Evolutionary conservation across 345 rosid species (phyloP), one percentile per base, ranked within the genome.

Genomic region (Acer yangbiense): DNA sequence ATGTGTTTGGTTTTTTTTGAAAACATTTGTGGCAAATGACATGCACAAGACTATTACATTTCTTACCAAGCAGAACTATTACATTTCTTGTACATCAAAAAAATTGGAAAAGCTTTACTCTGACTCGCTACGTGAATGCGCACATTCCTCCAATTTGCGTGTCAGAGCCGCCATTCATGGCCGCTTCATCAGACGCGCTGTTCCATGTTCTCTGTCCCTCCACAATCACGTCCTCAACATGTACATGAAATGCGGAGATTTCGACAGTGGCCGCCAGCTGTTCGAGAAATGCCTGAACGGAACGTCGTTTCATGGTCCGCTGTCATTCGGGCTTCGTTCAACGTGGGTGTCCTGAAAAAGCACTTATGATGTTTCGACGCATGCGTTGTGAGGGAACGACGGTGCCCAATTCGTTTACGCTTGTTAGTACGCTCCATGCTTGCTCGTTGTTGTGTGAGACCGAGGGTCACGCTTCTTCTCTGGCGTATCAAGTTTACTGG

Each of bases 281-380:
- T 89, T 89, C 82, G 88, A 88, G 81, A 85, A 89, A 89, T 86
- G 86, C 85, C 85, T 46, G 69, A 78, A 5, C 72, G 86, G 41
- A 88, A 89, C 50, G 86, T 84, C 4, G 88, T 89, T 43, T 84
- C 91, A 1, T 89, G 88, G 87, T 83, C 89, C 1, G 82, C 87
- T 43, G 72, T 86, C 52, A 70, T 89, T 65, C 87, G 21, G 91
- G 91, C 8, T 78, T 80, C 74, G 86, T 81, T 13, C 87, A 84
- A 48, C 76, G 70, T 23, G 87, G 85, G 8, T 69, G 18, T n/a
- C 72, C 80, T 18, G 57, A n/a, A 13, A 71, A 76, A 39, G 86
- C 89, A 52, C 75, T 89, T 6, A 70, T 68, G 18, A 67, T 86
- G 75, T 88, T 89, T 61, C 43, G 66, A 18, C 72, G 61, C 12